These are phyloP conservation scores for Drechslera avenae DNA, from an alignment of 2,329 filamentous ascomycete species.

Conservation along the genomic window DNA sequence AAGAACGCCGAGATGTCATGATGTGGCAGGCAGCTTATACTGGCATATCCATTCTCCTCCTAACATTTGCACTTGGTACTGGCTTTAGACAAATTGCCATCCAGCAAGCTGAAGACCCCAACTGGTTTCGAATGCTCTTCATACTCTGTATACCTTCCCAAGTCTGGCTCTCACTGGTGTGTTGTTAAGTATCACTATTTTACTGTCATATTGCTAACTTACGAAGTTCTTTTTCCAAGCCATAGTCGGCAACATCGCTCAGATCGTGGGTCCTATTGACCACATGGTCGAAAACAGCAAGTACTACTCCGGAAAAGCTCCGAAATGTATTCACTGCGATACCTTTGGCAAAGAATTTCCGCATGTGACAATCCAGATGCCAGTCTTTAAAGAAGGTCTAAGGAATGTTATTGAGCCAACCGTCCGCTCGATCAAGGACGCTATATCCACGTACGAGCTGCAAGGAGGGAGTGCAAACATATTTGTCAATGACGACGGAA, in stretches of 20 bases:
- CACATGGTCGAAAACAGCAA: constrained; percentile 78
- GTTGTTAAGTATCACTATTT: constrained; percentile 11
- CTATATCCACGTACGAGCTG: constrained; percentile 58
- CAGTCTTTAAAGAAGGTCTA: constrained; percentile 86
- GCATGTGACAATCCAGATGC: constrained; percentile 78
- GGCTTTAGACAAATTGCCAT: constrained; percentile 63
- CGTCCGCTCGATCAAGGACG: constrained; percentile 76
- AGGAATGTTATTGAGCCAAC: constrained; percentile 76
- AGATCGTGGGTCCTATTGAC: constrained; percentile 75
- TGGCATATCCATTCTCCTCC: constrained; percentile 58
- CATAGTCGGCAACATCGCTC: constrained; percentile 31
- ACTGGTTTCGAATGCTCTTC: constrained; percentile 61
- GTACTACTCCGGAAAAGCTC: constrained; percentile 72
- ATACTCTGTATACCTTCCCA: constrained; percentile 59
- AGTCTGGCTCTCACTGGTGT: constrained; percentile 62
- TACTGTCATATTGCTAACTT: constrained; percentile 5
- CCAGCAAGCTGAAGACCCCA: constrained; percentile 59
- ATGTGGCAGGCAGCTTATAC: constrained; percentile 63
- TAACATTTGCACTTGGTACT: constrained; percentile 59
- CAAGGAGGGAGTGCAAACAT: constrained; percentile 70
- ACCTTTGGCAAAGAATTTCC: constrained; percentile 61
- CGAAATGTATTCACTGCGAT: constrained; percentile 58
- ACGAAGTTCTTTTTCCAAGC: constrained; percentile 41
- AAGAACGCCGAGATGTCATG: constrained; percentile 55
- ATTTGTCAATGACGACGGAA: constrained; percentile 71